Conservation (phyloP, 2,329 filamentous ascomycete genomes). For the Onygena corvina region DNA sequence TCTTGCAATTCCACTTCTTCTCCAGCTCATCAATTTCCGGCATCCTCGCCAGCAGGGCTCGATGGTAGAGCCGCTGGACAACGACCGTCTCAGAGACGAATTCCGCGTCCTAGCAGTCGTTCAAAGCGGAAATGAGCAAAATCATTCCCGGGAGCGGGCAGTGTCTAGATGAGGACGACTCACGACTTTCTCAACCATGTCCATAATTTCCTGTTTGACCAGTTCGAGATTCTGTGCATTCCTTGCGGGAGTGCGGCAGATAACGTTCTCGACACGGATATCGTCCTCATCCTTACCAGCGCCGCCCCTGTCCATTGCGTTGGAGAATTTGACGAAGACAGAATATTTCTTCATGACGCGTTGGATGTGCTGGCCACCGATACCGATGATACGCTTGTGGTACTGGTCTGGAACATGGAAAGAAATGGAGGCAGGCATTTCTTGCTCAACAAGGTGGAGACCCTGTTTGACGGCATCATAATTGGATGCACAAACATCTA, state of each 20-base stretch:
- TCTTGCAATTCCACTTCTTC: slow-evolving; percentile 99
- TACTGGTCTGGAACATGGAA: slow-evolving; percentile 99
- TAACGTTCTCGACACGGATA: slow-evolving; percentile 97
- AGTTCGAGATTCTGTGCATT: slow-evolving; percentile 94
- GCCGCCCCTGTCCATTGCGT: slow-evolving; percentile 92
- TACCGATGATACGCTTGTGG: slow-evolving; percentile 97
- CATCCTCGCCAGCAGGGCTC: slow-evolving; percentile 79
- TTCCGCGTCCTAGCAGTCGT: slow-evolving; percentile 61
- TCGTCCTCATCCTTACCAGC: slow-evolving; percentile 95
- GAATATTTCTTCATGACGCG: slow-evolving; percentile 99
- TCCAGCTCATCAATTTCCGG: slow-evolving; percentile 86
- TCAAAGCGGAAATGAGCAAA: slow-evolving; percentile 7
- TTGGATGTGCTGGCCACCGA: slow-evolving; percentile 96
- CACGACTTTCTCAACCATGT: slow-evolving; percentile 94
- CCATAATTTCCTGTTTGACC: slow-evolving; percentile 97
- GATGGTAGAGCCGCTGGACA: slow-evolving; percentile 89
- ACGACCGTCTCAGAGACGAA: slow-evolving; percentile 89
- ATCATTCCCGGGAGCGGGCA: slow-evolving; percentile 9
- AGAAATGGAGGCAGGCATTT: slow-evolving; percentile 97
- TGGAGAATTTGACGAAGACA: slow-evolving; percentile 98
- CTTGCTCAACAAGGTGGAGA: slow-evolving; percentile 84
- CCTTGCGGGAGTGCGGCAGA: slow-evolving; percentile 90
- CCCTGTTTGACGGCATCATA: slow-evolving; percentile 94
- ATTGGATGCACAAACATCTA: slow-evolving; percentile 83
- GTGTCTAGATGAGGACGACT: slow-evolving; percentile 26